Conservation (phyloP, 371 early-diverging fungal genomes). For the Haplosporangium sp. region DNA sequence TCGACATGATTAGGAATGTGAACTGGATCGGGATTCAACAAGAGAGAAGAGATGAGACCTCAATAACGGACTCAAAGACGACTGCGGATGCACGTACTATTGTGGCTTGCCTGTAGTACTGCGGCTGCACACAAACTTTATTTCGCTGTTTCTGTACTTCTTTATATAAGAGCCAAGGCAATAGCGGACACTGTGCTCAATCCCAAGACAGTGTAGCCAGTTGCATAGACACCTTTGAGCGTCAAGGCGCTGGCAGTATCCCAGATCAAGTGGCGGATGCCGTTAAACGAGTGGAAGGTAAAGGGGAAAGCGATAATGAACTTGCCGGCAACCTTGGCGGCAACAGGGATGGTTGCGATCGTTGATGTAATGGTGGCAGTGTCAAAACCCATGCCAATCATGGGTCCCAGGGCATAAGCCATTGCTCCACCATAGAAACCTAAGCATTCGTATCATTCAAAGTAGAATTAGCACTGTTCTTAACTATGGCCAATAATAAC, state of each 20-base stretch:
- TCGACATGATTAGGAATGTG: conserved; percentile 1
- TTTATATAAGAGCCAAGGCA: conserved; percentile 47
- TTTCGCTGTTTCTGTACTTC: neutral
- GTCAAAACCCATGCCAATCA: conserved; percentile 68
- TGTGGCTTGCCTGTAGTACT: too few species aligned
- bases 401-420: conserved; percentile 69
- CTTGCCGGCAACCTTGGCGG: conserved; percentile 72
- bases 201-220: conserved; percentile 86
- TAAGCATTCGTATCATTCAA: conserved; percentile 22
- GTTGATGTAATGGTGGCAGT: conserved; percentile 69
- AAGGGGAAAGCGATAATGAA: conserved; percentile 75
- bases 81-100: too few species aligned
- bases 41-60: too few species aligned
- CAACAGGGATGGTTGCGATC: conserved; percentile 65
- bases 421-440: conserved; percentile 78
- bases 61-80: too few species aligned
- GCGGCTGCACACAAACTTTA: too few species aligned
- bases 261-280: conserved; percentile 87
- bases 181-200: conserved; percentile 58
- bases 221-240: conserved; percentile 82
- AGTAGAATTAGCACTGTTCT: neutral
- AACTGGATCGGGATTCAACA: too few species aligned
- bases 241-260: conserved; percentile 77
- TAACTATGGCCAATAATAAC: neutral
- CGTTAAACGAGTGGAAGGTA: conserved; percentile 89